Percentiles rank a stretch among this genome's conserved stretches.
Conservation (phyloP, 371 early-diverging fungal genomes). For the Lichtheimia ramosa region DNA sequence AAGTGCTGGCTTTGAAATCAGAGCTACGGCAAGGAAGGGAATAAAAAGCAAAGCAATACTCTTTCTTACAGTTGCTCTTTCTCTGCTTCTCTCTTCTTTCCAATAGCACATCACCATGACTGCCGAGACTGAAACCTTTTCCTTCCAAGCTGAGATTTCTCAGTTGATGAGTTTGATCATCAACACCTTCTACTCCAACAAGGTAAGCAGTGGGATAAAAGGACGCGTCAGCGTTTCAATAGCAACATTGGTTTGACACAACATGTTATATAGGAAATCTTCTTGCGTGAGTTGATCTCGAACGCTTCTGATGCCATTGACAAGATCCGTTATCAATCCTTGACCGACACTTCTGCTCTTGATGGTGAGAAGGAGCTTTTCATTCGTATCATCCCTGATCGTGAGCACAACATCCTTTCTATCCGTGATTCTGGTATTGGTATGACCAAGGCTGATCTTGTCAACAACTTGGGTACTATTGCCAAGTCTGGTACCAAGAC, state of each 20-base stretch:
- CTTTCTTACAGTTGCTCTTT: slow-evolving; percentile 8
- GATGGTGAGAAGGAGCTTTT: slow-evolving; percentile 57
- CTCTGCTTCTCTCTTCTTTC: slow-evolving; percentile 3
- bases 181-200: slow-evolving; percentile 57
- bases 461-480: slow-evolving; percentile 84
- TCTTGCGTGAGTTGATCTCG: slow-evolving; percentile 86
- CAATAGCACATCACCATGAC: slow-evolving; percentile 17
- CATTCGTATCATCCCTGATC: slow-evolving; percentile 65
- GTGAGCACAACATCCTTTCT: slow-evolving; percentile 57
- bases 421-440: slow-evolving; percentile 90
- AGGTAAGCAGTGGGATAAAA: slow-evolving; percentile 26
- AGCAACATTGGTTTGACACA: slow-evolving; percentile 3
- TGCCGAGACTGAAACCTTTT: slow-evolving; percentile 66
- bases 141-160: slow-evolving; percentile 93
- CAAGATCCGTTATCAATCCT: slow-evolving; percentile 73
- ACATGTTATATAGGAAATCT: slow-evolving; percentile 57
- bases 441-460: slow-evolving; percentile 85
- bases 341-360: slow-evolving; percentile 58
- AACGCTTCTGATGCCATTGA: slow-evolving; percentile 90
- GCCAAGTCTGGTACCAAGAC: slow-evolving; percentile 75
- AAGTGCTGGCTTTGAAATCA: slow-evolving; percentile 1
- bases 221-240: slow-evolving; percentile 1
- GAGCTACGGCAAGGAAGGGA: slow-evolving; percentile 1
- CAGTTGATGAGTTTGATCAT: slow-evolving; percentile 93
- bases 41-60: neutral